These are phyloP conservation scores for Metschnikowia borealis DNA, from an alignment of 805 yeast species.

Conservation along the genomic window DNA sequence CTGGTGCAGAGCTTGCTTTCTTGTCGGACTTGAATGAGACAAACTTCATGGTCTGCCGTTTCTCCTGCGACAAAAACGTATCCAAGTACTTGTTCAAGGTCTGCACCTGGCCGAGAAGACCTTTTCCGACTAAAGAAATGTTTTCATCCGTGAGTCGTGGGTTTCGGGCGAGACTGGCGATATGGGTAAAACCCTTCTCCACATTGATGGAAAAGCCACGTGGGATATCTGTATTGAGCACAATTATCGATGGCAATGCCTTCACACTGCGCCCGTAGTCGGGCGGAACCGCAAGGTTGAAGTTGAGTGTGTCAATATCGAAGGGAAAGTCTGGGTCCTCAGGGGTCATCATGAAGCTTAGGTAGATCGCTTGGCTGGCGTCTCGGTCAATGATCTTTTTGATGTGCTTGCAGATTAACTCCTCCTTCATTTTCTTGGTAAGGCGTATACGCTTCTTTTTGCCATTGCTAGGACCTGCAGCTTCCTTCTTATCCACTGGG, in stretches of 20 bases:
- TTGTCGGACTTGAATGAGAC: constrained; percentile 31
- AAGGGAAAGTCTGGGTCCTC: constrained; percentile 73
- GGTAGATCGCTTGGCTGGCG: constrained; percentile 26
- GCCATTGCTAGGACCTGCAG: not conserved
- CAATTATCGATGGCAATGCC: constrained; percentile 47
- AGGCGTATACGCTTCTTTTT: constrained; percentile 4
- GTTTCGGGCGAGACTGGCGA: constrained; percentile 26
- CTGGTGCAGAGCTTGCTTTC: not conserved
- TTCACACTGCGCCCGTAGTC: constrained; percentile 46
- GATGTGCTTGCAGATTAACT: constrained; percentile 12
- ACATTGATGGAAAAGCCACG: constrained; percentile 62
- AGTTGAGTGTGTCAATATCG: constrained; percentile 50
- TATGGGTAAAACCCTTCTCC: constrained; percentile 58
- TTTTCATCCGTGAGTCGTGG: constrained; percentile 18
- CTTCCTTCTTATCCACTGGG: not conserved
- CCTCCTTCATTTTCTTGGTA: constrained; percentile 11
- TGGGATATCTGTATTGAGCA: constrained; percentile 66
- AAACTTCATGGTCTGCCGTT: constrained; percentile 58
- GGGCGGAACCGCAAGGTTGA: constrained; percentile 52
- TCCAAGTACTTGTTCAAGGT: constrained; percentile 60
- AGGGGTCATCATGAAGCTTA: constrained; percentile 48
- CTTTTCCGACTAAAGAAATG: constrained; percentile 41
- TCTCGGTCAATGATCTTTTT: constrained; percentile 11
- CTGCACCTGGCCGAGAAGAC: constrained; percentile 50
- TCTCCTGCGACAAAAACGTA: constrained; percentile 52